Percentiles rank a stretch among this genome's conserved stretches.
These are phyloP conservation scores for Coemansia asiatica DNA, from an alignment of 192 early-diverging fungal genomes.

Conservation along the genomic window DNA sequence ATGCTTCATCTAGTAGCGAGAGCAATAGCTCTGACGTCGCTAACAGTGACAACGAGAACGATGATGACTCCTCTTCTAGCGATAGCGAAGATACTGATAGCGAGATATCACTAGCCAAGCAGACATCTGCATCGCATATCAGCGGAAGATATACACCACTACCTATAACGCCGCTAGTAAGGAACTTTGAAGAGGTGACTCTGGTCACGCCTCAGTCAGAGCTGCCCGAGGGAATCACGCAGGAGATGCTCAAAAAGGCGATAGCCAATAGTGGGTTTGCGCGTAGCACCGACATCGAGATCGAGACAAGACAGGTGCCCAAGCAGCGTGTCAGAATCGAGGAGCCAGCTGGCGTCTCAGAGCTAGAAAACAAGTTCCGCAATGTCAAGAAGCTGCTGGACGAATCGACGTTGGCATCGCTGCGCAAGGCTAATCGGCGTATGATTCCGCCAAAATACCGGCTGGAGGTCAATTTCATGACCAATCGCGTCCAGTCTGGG, in stretches of 20 bases:
- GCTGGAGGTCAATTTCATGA: conserved; percentile 57
- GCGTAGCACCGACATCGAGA: conserved; percentile 42
- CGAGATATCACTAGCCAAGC: background rate
- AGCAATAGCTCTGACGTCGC: background rate
- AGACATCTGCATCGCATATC: background rate
- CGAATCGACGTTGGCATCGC: conserved; percentile 49
- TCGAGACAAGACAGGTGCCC: conserved; percentile 22
- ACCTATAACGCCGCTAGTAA: background rate
- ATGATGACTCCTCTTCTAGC: no score
- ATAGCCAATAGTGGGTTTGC: conserved; percentile 51
- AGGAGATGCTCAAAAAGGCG: conserved; percentile 53
- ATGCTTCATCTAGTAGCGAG: background rate
- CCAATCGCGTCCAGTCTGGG: conserved; percentile 42
- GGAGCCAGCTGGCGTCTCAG: conserved; percentile 50
- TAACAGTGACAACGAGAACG: background rate
- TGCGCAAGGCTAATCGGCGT: conserved; percentile 53
- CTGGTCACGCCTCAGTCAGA: conserved; percentile 45
- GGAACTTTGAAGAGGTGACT: conserved; percentile 29
- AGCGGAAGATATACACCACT: background rate
- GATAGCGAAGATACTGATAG: background rate
- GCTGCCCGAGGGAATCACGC: conserved; percentile 46
- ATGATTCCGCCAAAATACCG: conserved; percentile 53
- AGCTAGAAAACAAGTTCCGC: conserved; percentile 51
- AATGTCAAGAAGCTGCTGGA: conserved; percentile 44
- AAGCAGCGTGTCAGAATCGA: conserved; percentile 36